These are phyloP conservation scores for Apophysomyces variabilis DNA, from an alignment of 371 early-diverging fungal genomes.

Conservation along the genomic window DNA sequence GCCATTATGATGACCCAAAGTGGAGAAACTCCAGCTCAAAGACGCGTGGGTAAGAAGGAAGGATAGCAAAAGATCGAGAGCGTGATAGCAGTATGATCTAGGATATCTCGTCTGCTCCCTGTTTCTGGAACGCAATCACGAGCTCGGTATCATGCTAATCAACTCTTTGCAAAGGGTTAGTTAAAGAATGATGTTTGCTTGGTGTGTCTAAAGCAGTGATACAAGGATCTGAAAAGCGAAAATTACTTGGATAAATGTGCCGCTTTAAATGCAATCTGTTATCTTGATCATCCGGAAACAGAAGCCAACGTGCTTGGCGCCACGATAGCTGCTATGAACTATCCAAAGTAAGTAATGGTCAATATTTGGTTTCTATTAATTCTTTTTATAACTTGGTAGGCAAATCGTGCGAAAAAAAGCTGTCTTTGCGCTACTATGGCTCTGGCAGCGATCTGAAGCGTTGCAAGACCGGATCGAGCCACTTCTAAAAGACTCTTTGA, in stretches of 20 bases:
- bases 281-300: constrained; percentile 46
- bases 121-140: constrained; percentile 44
- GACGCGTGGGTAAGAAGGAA: constrained; percentile 44
- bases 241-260: constrained; percentile 46
- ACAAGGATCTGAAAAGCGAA: constrained; percentile 44
- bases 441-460: constrained; percentile 32
- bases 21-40: constrained; percentile 46
- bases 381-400: constrained; percentile 23
- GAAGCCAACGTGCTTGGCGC: constrained; percentile 35
- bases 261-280: constrained; percentile 48
- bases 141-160: constrained; percentile 55
- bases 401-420: constrained; percentile 55
- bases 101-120: constrained; percentile 55
- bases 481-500: constrained; percentile 39
- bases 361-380: background rate
- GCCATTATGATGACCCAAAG: constrained; percentile 61
- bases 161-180: constrained; percentile 57
- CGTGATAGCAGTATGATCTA: constrained; percentile 14
- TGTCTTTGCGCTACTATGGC: constrained; percentile 34
- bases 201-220: background rate
- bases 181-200: background rate
- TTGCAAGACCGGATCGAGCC: constrained; percentile 35
- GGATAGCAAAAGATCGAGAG: background rate
- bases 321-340: constrained; percentile 32
- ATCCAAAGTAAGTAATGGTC: constrained; percentile 37